Base-by-base conservation (phyloP, 2,329 filamentous ascomycete species). In the Achaetomium macrosporum region DNA sequence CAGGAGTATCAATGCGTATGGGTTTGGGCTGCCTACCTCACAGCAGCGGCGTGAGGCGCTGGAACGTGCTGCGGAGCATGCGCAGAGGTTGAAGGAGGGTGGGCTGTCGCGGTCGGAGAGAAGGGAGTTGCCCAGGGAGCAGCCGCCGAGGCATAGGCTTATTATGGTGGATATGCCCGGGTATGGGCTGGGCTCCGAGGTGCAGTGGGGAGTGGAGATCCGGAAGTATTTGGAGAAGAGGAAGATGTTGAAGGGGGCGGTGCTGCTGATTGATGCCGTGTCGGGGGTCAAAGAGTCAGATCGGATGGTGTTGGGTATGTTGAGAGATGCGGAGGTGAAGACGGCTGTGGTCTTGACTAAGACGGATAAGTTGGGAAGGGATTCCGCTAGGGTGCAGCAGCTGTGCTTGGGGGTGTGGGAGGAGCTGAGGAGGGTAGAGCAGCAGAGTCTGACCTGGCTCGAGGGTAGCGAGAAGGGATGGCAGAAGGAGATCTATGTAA, bases 341-440 rank as follows among this genome's bases (percentile, higher is more conserved):
- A 78, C 76, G 1, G 61, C 73, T 7, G 71, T 82, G 1, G 71
- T 82, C 5, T 63, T 83, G 45, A 83, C 80, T 11, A 82, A 82
- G 65, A 76, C 75, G 13, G 80, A 83, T 60, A 81, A 81, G 62
- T 52, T 69, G 42, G 58, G 64, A 60, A 56, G 56, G 16, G 50
- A 35, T 29, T 19, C 49, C 33, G 6, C 39, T 11, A 35, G 41
- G 33, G 44, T 66, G 16, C 53, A 60, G 16, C 45, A 55, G 48
- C 53, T 57, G 36, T 69, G 67, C 48, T n/a, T 55, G 33, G 48
- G 51, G 4, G 61, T 69, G 17, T 70, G 67, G 66, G 57, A 62
- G 5, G 60, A 63, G 54, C 53, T 70, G 57, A 55, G 64, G 42
- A 19, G 25, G 17, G 49, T 60, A 2, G 65, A 67, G 57, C 44